These are phyloP conservation scores for Mycena haematopus DNA, from an alignment of 768 basidiomycete genomes.

Conservation along the genomic window DNA sequence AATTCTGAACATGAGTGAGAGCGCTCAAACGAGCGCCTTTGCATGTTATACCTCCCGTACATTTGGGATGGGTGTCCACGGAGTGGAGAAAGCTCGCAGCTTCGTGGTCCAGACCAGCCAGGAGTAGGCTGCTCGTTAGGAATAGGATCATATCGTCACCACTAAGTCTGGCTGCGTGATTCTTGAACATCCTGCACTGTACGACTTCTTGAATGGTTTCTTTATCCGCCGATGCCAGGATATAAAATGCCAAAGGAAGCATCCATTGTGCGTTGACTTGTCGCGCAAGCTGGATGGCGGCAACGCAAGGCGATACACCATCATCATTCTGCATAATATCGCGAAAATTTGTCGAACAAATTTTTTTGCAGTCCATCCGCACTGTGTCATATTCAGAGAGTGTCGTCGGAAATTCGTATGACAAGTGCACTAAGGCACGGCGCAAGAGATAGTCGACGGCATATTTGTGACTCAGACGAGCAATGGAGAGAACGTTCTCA, in stretches of 20 bases:
- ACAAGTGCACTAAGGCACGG: conserved; percentile 2
- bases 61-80: neutral
- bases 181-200: too few species aligned
- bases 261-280: conserved; percentile 24
- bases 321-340: neutral
- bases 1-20: neutral
- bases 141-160: neutral
- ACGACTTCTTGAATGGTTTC: too few species aligned
- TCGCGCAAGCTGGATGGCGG: conserved; percentile 19
- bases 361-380: too few species aligned
- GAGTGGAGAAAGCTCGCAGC: neutral
- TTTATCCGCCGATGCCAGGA: neutral
- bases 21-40: neutral
- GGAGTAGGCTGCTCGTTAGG: neutral
- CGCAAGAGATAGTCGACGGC: conserved; percentile 6
- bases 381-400: neutral
- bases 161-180: neutral
- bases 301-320: neutral
- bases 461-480: conserved; percentile 22
- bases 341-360: neutral
- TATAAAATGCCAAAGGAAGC: conserved; percentile 15
- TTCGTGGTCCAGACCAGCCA: neutral
- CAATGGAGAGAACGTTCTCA: too few species aligned
- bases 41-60: neutral
- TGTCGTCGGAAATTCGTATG: neutral